Evolutionary conservation across 306 rosid genomes (phyloP).

Genomic region (Citrullus colocynthis): DNA sequence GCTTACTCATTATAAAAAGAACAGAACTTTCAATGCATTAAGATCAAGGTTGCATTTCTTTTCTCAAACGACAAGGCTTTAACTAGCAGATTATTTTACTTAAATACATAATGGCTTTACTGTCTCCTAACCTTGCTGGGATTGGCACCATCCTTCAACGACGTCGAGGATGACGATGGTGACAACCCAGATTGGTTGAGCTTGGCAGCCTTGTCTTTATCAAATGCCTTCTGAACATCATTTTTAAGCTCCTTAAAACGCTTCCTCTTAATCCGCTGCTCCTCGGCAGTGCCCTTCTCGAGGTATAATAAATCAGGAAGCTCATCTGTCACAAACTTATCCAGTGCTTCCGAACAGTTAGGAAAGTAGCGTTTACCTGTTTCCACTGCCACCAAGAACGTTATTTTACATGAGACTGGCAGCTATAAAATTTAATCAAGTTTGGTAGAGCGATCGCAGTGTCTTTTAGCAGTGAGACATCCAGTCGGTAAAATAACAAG

Average conservation of each 20-base stretch:
- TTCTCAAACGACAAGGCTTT: background rate
- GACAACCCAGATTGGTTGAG: slow-evolving; percentile 15
- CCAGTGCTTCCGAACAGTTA: slow-evolving; percentile 40
- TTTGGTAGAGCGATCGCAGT: background rate
- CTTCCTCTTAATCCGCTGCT: slow-evolving; percentile 28
- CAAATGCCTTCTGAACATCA: slow-evolving; percentile 35
- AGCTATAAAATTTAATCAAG: background rate
- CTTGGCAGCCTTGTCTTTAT: slow-evolving; percentile 38
- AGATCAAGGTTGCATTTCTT: background rate
- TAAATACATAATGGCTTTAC: slow-evolving; percentile 1
- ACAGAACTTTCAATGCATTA: background rate
- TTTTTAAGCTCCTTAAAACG: slow-evolving; percentile 36
- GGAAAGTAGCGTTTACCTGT: slow-evolving; percentile 38
- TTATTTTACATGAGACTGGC: background rate
- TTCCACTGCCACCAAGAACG: slow-evolving; percentile 22
- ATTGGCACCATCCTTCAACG: slow-evolving; percentile 14
- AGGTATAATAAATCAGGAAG: slow-evolving; percentile 27
- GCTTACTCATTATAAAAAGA: background rate
- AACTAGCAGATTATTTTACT: slow-evolving; percentile 6
- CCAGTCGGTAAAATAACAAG: background rate
- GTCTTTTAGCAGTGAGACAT: background rate
- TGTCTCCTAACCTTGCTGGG: background rate
- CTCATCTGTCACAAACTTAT: slow-evolving; percentile 37
- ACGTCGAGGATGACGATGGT: slow-evolving; percentile 22
- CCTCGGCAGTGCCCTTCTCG: slow-evolving; percentile 23